A percentile compares a stretch with the other conserved stretches of the same genome.
Conservation (phyloP, 345 rosid species). For the Gossypioides kirkii region DNA sequence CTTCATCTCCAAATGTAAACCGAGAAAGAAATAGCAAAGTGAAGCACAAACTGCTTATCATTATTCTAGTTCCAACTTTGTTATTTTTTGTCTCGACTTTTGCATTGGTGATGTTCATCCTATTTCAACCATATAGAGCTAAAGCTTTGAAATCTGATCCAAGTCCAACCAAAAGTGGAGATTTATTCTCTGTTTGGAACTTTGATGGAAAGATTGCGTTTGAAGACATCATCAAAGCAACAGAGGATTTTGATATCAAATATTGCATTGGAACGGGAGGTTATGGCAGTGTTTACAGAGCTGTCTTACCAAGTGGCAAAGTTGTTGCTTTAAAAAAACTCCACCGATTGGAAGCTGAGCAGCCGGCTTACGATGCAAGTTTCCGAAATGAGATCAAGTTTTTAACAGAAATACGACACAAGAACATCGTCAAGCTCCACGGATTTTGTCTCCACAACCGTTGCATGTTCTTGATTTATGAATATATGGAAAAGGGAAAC, state of each 20-base stretch:
- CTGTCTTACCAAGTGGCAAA: not conserved
- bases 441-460: constrained; percentile 9
- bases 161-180: not conserved
- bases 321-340: constrained; percentile 20
- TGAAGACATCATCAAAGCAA: constrained; percentile 13
- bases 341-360: not conserved
- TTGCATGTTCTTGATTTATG: constrained; percentile 8
- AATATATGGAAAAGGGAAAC: constrained; percentile 8
- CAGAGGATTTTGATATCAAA: constrained; percentile 11
- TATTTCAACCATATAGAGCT: not conserved
- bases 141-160: not conserved
- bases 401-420: not conserved
- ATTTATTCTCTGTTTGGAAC: constrained; percentile 7
- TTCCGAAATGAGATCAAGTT: not conserved
- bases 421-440: constrained; percentile 10
- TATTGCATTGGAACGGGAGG: constrained; percentile 20
- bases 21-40: not conserved
- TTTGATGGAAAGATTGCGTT: constrained; percentile 14
- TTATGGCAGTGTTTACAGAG: constrained; percentile 15
- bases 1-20: not conserved
- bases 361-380: not conserved
- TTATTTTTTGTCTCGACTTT: not conserved
- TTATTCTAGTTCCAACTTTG: not conserved
- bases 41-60: not conserved
- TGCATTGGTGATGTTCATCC: too few species aligned